Base-by-base conservation (phyloP, 257 asterid genomes). In the Solanum appendiculatum region DNA sequence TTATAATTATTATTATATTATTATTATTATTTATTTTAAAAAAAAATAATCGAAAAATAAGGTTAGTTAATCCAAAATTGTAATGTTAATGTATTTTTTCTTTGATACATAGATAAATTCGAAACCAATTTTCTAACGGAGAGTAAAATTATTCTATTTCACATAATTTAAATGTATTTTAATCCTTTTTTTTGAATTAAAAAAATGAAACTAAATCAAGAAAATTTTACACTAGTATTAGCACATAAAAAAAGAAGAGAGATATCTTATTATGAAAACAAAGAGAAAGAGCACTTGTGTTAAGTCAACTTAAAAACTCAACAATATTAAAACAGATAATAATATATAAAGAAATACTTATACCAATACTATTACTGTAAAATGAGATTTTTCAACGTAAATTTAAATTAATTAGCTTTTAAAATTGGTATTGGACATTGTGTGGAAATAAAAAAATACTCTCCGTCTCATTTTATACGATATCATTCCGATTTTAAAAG, bases 401-500 rank as follows among this genome's bases (percentile, higher is more conserved):
- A 10, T 23, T 60, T 60, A 1, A 3, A 60, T 60, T n/a, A 10
- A 23, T 1, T 0, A n/a, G 15, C 0, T n/a, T 0, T 4, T 9
- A 42, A n/a, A 1, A 7, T n/a, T n/a, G 15, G 0, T 5, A 2
- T 60, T n/a, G 16, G 31, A n/a, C 3, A 60, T 10, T 9, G n/a
- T n/a, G 15, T n/a, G 31, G n/a, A 58, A n/a, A 60, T 0, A 0
- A 60, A 9, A n/a, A 60, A 4, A 1, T 1, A 3, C 1, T 3
- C 1, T 56, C 20, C 7, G 1, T 8, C 5, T 23, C 1, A n/a
- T n/a, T 23, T 60, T 60, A 60, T 13, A 9, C 0, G 7, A 10
- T 0, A n/a, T n/a, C 3, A 0, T 60, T 60, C 7, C n/a, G 4
- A 60, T 60, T 60, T 5, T 2, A n/a, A n/a, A 7, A 1, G 0